These are phyloP conservation scores for Aspergillus viridinutans DNA, from an alignment of 2,329 filamentous ascomycete species.

Conservation along the genomic window DNA sequence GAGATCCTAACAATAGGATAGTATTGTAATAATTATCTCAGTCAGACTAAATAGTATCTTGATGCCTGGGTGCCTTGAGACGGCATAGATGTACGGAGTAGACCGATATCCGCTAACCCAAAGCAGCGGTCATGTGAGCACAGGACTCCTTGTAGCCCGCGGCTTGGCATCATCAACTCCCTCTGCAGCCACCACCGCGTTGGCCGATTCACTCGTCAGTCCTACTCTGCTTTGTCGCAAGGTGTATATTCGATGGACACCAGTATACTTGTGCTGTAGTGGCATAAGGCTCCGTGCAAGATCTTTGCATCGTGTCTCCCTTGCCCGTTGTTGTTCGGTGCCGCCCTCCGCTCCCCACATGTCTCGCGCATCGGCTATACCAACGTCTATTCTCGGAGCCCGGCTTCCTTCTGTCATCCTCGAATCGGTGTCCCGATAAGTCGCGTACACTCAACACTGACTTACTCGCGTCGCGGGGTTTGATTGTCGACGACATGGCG, in stretches of 20 bases:
- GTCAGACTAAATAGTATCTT: not conserved
- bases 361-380: constrained; percentile 41
- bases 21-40: not conserved
- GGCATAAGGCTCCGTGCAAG: constrained; percentile 15
- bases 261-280: constrained; percentile 17
- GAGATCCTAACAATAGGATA: not conserved
- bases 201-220: constrained; percentile 14
- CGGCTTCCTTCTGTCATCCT: constrained; percentile 25
- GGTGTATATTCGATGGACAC: constrained; percentile 23
- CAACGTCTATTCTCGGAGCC: constrained; percentile 33
- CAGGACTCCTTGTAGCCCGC: constrained; percentile 19
- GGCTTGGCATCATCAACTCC: constrained; percentile 40
- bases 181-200: constrained; percentile 24
- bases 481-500: constrained; percentile 34
- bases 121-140: not conserved
- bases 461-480: constrained; percentile 15
- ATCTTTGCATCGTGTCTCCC: constrained; percentile 21
- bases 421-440: constrained; percentile 22
- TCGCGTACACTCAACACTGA: constrained; percentile 17
- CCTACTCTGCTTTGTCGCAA: constrained; percentile 17
- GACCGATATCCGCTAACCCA: constrained; percentile 1
- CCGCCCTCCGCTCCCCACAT: constrained; percentile 41
- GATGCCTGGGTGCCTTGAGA: not conserved
- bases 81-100: not conserved
- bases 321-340: constrained; percentile 25